Evolutionary conservation across 371 early-diverging fungal species (phyloP), one percentile per base, ranked within the genome.

Genomic region (Mortierella sp.): DNA sequence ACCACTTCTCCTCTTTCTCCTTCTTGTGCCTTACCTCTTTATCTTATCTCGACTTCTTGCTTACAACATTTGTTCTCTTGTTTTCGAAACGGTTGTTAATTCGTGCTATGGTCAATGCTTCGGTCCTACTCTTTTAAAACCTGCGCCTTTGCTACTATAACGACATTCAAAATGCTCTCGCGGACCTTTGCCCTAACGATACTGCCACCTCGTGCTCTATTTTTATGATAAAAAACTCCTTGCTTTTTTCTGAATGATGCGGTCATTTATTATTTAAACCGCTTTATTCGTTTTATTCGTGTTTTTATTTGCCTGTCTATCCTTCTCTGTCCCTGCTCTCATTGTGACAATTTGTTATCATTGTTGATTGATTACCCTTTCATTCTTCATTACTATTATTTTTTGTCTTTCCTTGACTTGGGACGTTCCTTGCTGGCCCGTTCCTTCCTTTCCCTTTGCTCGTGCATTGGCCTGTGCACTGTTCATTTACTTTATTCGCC

Each of bases 401-500:
- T 22, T 28, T 54, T 54, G 55, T 12, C 28, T 54, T 12, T 54
- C 22, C 11, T 54, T 54, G 12, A n/a, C 55, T n/a, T 35, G 10
- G 35, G 22, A 32, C 28, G n/a, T 37, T 54, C 4, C 16, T 64
- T 32, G 3, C 37, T 52, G 52, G 3, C 32, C 64, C 20, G 20
- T 64, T 24, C 26, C 54, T 52, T 49, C 40, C 26, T 62, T 62
- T 51, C 57, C 39, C 30, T 45, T 57, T 49, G 47, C 49, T 9
- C 62, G 22, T 66, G 20, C 57, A 39, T 57, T 66, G 66, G 66
- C 66, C 57, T 66, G 57, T 66, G 66, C 57, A 12, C 28, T 66
- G 39, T 40, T 37, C 12, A 16, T 39, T 54, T n/a, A 16, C 20
- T 12, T 51, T 51, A 51, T 51, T 51, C 51, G 51, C 52, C 24